phyloP scores from a whole-genome alignment of 345 rosid genomes.

The Gossypium anomalum region DNA sequence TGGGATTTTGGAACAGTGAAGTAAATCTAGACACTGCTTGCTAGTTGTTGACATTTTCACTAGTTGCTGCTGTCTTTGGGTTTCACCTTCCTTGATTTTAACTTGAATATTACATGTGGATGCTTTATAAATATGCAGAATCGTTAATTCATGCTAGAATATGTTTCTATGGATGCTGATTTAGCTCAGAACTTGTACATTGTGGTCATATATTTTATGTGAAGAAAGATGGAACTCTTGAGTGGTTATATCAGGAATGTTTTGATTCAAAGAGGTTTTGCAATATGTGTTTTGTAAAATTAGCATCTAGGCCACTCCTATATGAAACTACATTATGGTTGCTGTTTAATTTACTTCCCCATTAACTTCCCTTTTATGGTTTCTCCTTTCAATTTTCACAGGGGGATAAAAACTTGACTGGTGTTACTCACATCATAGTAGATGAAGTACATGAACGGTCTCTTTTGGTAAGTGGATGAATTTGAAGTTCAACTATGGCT shows the following conservation, averaged over 20 bases:
- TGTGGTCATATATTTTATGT: background rate
- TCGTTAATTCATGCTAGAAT: background rate
- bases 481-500: background rate
- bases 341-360: background rate
- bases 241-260: background rate
- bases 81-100: background rate
- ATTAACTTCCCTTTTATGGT: background rate
- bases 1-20: background rate
- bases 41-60: background rate
- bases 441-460: slow-evolving; percentile 98
- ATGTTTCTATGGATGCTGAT: background rate
- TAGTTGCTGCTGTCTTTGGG: background rate
- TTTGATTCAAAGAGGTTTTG: background rate
- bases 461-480: slow-evolving; percentile 58
- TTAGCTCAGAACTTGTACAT: background rate
- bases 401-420: slow-evolving; percentile 72
- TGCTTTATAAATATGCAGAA: background rate
- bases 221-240: background rate
- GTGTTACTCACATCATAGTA: slow-evolving; percentile 77
- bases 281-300: background rate
- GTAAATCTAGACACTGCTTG: background rate
- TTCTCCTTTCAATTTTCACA: slow-evolving; percentile 27
- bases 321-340: background rate
- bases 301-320: background rate
- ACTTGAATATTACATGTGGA: background rate